Percentiles rank a stretch among this genome's conserved stretches.
Evolutionary conservation across 1,284 basidiomycete genomes (phyloP).

Genomic region (Puccinia brachypodii): DNA sequence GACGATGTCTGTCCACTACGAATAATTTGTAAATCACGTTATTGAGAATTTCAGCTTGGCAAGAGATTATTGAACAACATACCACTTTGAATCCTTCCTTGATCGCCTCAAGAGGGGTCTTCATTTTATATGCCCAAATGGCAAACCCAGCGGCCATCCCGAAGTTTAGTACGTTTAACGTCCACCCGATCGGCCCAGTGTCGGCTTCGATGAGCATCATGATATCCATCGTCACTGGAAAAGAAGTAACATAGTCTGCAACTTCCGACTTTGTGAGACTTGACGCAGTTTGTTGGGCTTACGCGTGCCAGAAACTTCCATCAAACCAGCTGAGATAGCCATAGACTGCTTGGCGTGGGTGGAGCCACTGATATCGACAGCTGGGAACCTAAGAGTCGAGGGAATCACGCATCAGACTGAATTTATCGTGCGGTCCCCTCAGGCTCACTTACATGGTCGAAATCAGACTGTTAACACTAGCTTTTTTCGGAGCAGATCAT

Average conservation of each 20-base stretch:
- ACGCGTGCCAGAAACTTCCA: constrained; percentile 19
- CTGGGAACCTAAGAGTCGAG: constrained; percentile 11
- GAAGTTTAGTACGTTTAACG: constrained; percentile 9
- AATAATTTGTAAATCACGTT: background rate
- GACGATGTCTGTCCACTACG: constrained; percentile 7
- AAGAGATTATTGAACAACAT: background rate
- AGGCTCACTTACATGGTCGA: background rate
- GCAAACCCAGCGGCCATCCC: background rate
- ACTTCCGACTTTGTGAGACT: background rate
- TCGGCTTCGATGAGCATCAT: background rate
- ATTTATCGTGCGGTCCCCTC: background rate
- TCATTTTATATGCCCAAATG: background rate
- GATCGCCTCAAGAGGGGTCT: background rate
- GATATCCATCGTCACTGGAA: constrained; percentile 10
- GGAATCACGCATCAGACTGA: background rate
- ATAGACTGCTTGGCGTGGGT: background rate
- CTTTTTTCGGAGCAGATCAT: background rate
- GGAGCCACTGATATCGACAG: background rate
- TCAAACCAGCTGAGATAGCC: constrained; percentile 4
- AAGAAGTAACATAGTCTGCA: background rate
- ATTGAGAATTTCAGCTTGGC: background rate
- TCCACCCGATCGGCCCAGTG: constrained; percentile 10
- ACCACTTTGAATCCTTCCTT: constrained; percentile 18
- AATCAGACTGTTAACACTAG: constrained; percentile 8
- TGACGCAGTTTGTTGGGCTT: background rate